Base-by-base conservation (phyloP, 1,139 yeast genomes). In the Yamadazyma conglobata region DNA sequence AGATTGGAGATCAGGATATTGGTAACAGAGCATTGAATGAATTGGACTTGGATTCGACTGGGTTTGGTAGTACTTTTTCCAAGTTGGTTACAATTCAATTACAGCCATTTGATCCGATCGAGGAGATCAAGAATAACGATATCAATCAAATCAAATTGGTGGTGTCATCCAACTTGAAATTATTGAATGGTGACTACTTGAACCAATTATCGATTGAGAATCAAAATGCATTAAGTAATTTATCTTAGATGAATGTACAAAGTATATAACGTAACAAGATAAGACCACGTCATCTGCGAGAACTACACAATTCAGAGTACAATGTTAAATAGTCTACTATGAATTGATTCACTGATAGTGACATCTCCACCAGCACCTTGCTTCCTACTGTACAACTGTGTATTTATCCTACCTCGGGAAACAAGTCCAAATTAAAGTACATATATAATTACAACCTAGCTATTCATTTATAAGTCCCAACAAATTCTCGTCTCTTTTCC, bases 41-140 rank as follows among this genome's bases (percentile, higher is more conserved):
- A 33, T 53, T 76, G 23, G 88, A 80, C 38, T 56, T 72, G 26
- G 86, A 79, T 26, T 79, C 79, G 24, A 54, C 74, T 16, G 68
- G 93, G 1, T 91, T 88, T 58, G 97, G 97, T 2, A 81, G 96
- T 0, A 77, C 79, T 30, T 91, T 77, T 56, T 84, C 94, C 28
- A 79, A 74, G 49, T 64, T 91, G 37, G 75, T 73, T 3, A 73
- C 86, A 2, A 79, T 89, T 27, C 67, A 74, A 22, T 58, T 60
- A 11, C 73, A 70, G 40, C 68, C 79, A 5, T 70, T 74, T 43
- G 96, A 91, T 54, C 95, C 96, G 2, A 56, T 79, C 19, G 69
- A 78, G 2, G 62, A 48, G 15, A 43, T 69, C 7, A 56, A 54
- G 28, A 64, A 48, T 43, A 67, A 57, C 32, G 72, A 67, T 40